Percentiles rank a stretch among this genome's conserved stretches.
These are phyloP conservation scores for Euphorbia lathyris DNA, from an alignment of 345 rosid species.

Conservation along the genomic window DNA sequence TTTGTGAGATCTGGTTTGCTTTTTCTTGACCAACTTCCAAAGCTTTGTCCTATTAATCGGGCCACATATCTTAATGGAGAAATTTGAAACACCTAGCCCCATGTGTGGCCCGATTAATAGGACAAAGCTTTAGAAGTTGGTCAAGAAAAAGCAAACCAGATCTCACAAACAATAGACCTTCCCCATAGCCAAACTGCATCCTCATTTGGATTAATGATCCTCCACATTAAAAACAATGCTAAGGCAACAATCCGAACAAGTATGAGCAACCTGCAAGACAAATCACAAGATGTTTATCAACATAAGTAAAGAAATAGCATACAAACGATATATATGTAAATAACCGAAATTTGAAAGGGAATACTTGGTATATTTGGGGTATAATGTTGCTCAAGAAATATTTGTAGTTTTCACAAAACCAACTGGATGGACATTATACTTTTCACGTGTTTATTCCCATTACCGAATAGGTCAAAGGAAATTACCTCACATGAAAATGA, in stretches of 20 bases:
- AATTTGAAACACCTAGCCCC: no score
- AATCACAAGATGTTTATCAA: slow-evolving; percentile 17
- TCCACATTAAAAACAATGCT: slow-evolving; percentile 78
- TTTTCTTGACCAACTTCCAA: slow-evolving; percentile 96
- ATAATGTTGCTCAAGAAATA: neutral
- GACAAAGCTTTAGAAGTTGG: slow-evolving; percentile 92
- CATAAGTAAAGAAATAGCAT: neutral
- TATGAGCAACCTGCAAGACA: slow-evolving; percentile 71
- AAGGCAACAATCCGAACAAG: slow-evolving; percentile 65
- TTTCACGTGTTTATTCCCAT: no score
- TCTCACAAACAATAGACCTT: slow-evolving; percentile 93
- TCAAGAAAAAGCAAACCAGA: slow-evolving; percentile 98
- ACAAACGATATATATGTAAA: neutral
- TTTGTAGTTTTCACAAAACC: neutral
- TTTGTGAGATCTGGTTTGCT: slow-evolving; percentile 96
- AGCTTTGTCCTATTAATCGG: slow-evolving; percentile 84
- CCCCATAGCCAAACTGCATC: slow-evolving; percentile 98
- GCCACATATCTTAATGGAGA: slow-evolving; percentile 86
- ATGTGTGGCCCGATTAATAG: slow-evolving; percentile 78
- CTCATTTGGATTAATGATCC: slow-evolving; percentile 52
- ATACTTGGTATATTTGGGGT: neutral
- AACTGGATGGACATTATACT: no score
- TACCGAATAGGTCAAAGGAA: no score
- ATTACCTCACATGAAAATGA: slow-evolving; percentile 2
- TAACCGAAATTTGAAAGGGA: neutral